Conservation (phyloP, 148 eudicot genomes). For the Selenicereus undatus region DNA sequence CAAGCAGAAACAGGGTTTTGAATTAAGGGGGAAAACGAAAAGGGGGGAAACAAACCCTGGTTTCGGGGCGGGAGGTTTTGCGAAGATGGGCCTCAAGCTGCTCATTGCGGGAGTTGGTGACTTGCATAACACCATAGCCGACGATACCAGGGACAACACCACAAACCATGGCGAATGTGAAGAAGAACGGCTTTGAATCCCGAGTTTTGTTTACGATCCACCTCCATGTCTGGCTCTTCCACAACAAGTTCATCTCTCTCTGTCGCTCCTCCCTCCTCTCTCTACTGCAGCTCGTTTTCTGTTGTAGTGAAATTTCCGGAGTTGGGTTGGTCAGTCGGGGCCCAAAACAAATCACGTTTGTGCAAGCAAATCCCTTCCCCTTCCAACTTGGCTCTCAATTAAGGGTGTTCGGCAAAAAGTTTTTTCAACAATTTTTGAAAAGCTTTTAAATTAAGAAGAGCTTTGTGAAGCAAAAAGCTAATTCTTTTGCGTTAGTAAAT, state of each 20-base stretch:
- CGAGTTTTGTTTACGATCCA: constrained; percentile 59
- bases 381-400: no score
- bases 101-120: constrained; percentile 51
- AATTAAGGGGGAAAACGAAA: background rate
- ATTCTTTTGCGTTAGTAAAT: no score
- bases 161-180: constrained; percentile 73
- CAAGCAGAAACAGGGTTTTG: background rate
- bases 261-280: background rate
- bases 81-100: constrained; percentile 84
- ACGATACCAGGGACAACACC: constrained; percentile 79
- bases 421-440: no score
- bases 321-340: background rate
- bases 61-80: constrained; percentile 61
- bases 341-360: background rate
- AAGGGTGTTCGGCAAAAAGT: no score
- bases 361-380: background rate
- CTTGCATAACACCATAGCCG: constrained; percentile 78
- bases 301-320: constrained; percentile 2
- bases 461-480: no score
- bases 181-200: constrained; percentile 87
- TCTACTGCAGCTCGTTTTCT: background rate
- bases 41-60: constrained; percentile 34
- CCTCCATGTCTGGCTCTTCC: constrained; percentile 70
- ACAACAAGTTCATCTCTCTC: constrained; percentile 39
- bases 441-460: no score